These are phyloP conservation scores for Forsythia suspensa DNA, from an alignment of 257 asterid species.

Conservation along the genomic window DNA sequence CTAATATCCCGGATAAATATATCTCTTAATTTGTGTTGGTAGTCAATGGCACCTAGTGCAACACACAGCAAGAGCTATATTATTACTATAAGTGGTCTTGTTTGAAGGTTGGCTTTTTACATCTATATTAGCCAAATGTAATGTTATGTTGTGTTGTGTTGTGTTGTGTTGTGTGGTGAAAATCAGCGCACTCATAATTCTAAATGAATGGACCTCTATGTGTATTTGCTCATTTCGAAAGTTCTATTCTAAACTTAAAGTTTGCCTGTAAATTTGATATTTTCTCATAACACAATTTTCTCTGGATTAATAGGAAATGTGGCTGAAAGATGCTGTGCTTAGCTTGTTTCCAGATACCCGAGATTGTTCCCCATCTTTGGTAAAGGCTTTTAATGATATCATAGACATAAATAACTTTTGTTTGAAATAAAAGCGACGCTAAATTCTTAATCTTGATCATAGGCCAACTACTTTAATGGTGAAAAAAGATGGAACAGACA, in stretches of 20 bases:
- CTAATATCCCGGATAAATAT: background rate
- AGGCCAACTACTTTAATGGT: slow-evolving; percentile 72
- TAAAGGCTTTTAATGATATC: slow-evolving; percentile 35
- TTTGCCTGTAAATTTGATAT: background rate
- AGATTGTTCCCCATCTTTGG: slow-evolving; percentile 85
- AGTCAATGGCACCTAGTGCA: background rate
- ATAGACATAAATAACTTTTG: slow-evolving; percentile 1
- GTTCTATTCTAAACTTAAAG: background rate
- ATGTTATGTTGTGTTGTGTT: background rate
- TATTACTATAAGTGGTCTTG: background rate
- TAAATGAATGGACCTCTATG: background rate
- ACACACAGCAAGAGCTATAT: background rate
- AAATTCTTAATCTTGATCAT: slow-evolving; percentile 28
- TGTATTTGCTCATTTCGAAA: slow-evolving; percentile 3
- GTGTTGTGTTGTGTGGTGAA: background rate
- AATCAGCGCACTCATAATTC: background rate
- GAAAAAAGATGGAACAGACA: slow-evolving; percentile 68
- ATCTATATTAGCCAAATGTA: background rate
- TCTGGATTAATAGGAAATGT: slow-evolving; percentile 62
- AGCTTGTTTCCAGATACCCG: slow-evolving; percentile 83
- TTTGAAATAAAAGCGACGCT: slow-evolving; percentile 21
- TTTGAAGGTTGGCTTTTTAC: background rate
- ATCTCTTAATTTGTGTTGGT: background rate
- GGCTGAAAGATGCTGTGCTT: slow-evolving; percentile 89
- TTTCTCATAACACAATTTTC: slow-evolving; percentile 13